A percentile compares a stretch with the other conserved stretches of the same genome.
Conservation (phyloP, 129 eudicot genomes). For the Artemisia tridentata region DNA sequence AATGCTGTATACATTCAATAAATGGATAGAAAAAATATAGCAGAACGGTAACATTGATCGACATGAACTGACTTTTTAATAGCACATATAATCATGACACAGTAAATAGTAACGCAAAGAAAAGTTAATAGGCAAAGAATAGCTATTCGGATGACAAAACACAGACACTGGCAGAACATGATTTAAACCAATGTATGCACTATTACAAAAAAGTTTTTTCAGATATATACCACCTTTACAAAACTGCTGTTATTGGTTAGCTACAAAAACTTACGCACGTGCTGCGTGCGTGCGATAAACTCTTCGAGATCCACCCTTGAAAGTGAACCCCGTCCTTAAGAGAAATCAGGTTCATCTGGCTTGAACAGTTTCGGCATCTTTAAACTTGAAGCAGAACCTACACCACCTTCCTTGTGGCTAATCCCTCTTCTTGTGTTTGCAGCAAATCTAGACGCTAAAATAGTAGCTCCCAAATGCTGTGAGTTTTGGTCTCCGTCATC, state of each 20-base stretch:
- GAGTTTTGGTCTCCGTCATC: constrained; percentile 23
- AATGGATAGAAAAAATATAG: too few species aligned
- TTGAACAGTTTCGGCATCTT: constrained; percentile 65
- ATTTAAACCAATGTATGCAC: neutral
- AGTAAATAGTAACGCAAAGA: too few species aligned
- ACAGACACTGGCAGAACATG: neutral
- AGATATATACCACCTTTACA: neutral
- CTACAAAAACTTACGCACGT: neutral
- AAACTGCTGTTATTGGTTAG: neutral
- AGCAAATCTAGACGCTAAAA: constrained; percentile 68
- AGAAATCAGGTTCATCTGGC: constrained; percentile 66
- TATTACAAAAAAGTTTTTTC: neutral
- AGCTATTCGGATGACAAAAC: neutral
- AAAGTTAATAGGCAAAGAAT: neutral
- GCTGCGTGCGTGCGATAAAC: constrained; percentile 9
- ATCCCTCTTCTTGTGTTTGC: constrained; percentile 54
- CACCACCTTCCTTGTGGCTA: constrained; percentile 30
- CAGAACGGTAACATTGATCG: neutral
- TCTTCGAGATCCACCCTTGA: neutral
- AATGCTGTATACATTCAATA: too few species aligned
- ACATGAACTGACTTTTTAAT: neutral
- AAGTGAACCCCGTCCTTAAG: neutral
- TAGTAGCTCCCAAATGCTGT: constrained; percentile 54
- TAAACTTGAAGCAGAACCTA: constrained; percentile 26
- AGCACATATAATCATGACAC: too few species aligned